Evolutionary conservation across 768 basidiomycete species (phyloP), one percentile per base, ranked within the genome.

Genomic region (Pisolithus orientalis): DNA sequence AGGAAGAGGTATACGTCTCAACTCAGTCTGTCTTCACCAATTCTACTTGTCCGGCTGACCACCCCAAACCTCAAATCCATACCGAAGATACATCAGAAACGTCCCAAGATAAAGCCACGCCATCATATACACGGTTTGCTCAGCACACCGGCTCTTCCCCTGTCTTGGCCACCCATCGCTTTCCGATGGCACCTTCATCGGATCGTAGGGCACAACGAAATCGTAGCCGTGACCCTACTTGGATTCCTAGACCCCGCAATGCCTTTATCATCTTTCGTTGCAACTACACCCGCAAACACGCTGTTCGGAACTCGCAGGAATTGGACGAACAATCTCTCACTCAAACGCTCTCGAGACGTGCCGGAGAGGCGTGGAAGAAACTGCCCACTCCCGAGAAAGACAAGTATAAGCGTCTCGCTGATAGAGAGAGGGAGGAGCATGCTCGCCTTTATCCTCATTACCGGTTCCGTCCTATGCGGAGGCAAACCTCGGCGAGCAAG

Each of bases 241-340:
- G 79, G 76, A 75, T 85, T 34, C 80, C 83, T 25, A 80, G 85
- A 11, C 85, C 85, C 4, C 76, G 81, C 1, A 87, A 87, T 54
- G 73, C 81, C 42, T 87, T 87, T 68, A 84, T 87, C 65, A 78
- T 87, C 49, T 87, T 86, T 69, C 82, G 85, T 31, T 83, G 84
- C 60, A 77, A 84, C 55, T 87, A 78, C 61, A 75, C 77, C 57
- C 75, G 66, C 59, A 70, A 70, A 53, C 74, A 80, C 62, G 64
- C 66, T 67, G 46, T 24, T 24, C 69, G 74, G 40, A 32, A 49
- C 3, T 40, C 50, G 21, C 69, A 72, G 40, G 72, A 73, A 4
- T 65, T 70, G 13, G 64, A 71, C 28, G 70, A 71, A 32, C 53
- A 28, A 59, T 57, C 27, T 34, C 52, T 13, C 61, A 49, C 78